Evolutionary conservation across 768 basidiomycete species (phyloP), one percentile per base, ranked within the genome.

Genomic region (Boletus subcaerulescens): DNA sequence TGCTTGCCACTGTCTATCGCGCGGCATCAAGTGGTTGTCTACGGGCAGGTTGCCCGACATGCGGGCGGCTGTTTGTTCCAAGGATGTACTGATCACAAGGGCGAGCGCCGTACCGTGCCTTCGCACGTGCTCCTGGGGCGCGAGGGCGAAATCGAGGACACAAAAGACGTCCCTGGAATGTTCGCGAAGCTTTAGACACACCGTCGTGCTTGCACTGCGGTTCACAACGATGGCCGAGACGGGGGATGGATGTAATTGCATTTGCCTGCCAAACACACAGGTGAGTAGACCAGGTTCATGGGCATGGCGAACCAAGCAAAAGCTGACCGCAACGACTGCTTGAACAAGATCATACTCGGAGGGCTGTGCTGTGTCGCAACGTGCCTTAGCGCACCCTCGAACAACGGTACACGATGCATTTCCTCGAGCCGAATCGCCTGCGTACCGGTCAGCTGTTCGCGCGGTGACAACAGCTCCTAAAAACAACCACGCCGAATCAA

Each of bases 111-210:
- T 53, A 7, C 35, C 40, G 2, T 17, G 38, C 4, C 20, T 9
- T 12, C 38, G 44, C 0, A 80, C 75, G 57, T 82, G 74, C 39
- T 70, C 71, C 0, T 76, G 22, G 5, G 32, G 73, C 4, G 79
- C 74, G 10, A 79, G 76, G 58, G 80, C 80, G 14, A 85, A 82
- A 64, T 88, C 86, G 60, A 88, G 86, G 24, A 85, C 72, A 17
- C 81, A 69, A 63, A 82, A 87, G 41, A 84, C 61, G 40, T 73
- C 67, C 13, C 57, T 56, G 24, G 53, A 43, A 11, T 55, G 56
- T 24, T 63, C 65, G 18, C 57, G 60, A 24, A 75, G 36, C 48
- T 69, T 73, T 26, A 85, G 61, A 62, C 83, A 80, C 20, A 77
- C 73, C 14, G 84, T 63, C 46, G 87, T 81, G 61, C 86, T 80